These are phyloP conservation scores for Mycena rosella DNA, from an alignment of 768 basidiomycete genomes.

Conservation along the genomic window DNA sequence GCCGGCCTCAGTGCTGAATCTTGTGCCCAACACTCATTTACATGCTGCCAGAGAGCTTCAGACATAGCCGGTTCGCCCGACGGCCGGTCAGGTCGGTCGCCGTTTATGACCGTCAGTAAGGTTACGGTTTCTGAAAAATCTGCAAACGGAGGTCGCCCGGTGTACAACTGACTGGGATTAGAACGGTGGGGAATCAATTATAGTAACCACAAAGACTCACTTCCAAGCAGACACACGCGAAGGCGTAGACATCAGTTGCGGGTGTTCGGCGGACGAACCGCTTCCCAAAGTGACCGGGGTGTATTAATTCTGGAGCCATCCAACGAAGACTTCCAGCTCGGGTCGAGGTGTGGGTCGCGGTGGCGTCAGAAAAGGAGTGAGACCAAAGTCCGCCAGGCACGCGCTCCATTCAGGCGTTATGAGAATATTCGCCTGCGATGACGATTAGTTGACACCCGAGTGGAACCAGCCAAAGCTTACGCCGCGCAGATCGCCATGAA, in stretches of 20 bases:
- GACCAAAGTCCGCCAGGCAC: slow-evolving; percentile 50
- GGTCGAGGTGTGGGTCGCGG: slow-evolving; percentile 38
- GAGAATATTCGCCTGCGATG: slow-evolving; percentile 45
- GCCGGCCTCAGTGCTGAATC: background rate
- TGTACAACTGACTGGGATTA: slow-evolving; percentile 14
- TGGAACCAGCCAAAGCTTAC: slow-evolving; percentile 10
- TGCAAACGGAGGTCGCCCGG: slow-evolving; percentile 21
- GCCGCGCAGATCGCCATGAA: slow-evolving; percentile 39
- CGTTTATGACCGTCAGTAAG: background rate
- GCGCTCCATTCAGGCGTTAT: slow-evolving; percentile 46
- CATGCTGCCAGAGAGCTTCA: background rate
- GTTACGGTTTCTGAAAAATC: background rate
- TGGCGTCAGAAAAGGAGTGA: slow-evolving; percentile 47
- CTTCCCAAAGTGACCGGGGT: slow-evolving; percentile 43
- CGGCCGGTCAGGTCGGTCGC: background rate
- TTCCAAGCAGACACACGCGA: slow-evolving; percentile 49
- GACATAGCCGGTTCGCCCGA: background rate
- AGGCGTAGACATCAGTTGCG: slow-evolving; percentile 49
- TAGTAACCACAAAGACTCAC: slow-evolving; percentile 26
- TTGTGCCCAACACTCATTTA: slow-evolving; percentile 6
- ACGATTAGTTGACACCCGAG: slow-evolving; percentile 1
- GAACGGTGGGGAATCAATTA: background rate
- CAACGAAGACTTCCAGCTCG: slow-evolving; percentile 46
- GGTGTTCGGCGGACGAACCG: slow-evolving; percentile 41
- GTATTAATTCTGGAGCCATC: slow-evolving; percentile 52